Conservation (phyloP, 495 filamentous ascomycete species). For the Lichina pygmaea region DNA sequence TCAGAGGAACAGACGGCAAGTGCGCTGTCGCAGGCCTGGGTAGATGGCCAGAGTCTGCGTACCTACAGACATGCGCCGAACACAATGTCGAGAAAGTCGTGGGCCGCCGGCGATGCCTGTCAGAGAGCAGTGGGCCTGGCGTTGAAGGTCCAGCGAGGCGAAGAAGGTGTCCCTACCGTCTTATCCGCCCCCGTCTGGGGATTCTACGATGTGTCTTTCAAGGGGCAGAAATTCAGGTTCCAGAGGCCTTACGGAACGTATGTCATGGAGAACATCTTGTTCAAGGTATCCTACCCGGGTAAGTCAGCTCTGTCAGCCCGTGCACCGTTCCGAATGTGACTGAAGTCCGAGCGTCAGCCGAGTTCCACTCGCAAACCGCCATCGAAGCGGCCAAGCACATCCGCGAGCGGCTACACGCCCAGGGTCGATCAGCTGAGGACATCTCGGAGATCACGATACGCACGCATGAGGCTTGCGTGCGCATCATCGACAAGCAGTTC, state of each 20-base stretch:
- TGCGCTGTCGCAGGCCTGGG: slow-evolving; percentile 89
- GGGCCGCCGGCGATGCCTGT: slow-evolving; percentile 95
- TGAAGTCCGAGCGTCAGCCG: slow-evolving; percentile 23
- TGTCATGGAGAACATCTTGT: slow-evolving; percentile 99
- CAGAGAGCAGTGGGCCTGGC: slow-evolving; percentile 86
- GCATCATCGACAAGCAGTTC: slow-evolving; percentile 99
- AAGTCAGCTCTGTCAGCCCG: slow-evolving; percentile 9
- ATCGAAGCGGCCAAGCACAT: slow-evolving; percentile 82
- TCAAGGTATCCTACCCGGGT: slow-evolving; percentile 97
- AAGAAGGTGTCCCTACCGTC: slow-evolving; percentile 74
- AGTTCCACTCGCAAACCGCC: slow-evolving; percentile 98
- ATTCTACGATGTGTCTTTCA: slow-evolving; percentile 95
- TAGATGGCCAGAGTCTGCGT: slow-evolving; percentile 82
- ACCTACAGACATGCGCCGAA: slow-evolving; percentile 95
- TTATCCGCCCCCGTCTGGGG: slow-evolving; percentile 86
- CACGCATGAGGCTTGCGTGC: slow-evolving; percentile 92
- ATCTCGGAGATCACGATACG: slow-evolving; percentile 83
- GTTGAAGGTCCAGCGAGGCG: slow-evolving; percentile 78
- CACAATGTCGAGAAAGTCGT: slow-evolving; percentile 98
- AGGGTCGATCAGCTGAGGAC: slow-evolving; percentile 81
- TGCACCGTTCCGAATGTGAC: slow-evolving; percentile 1
- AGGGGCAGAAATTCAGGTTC: slow-evolving; percentile 84
- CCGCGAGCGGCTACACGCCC: slow-evolving; percentile 47
- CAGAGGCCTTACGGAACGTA: slow-evolving; percentile 92
- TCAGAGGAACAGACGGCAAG: slow-evolving; percentile 77